These are phyloP conservation scores for Phaeosphaeria sp. DNA, from an alignment of 2,329 filamentous ascomycete genomes.

Conservation along the genomic window DNA sequence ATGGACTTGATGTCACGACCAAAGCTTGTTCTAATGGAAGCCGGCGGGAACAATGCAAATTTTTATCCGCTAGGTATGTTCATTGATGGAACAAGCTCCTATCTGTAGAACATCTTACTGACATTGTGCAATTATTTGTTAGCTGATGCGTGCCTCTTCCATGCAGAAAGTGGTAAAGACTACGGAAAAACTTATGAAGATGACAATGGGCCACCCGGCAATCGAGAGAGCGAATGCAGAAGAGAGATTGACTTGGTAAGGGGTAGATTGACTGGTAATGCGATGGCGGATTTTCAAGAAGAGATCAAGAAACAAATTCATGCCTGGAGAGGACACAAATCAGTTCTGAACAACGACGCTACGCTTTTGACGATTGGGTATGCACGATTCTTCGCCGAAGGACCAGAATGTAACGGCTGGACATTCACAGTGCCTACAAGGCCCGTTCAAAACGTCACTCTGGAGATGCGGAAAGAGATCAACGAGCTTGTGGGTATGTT, in stretches of 20 bases:
- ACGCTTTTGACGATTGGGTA: conserved; percentile 8
- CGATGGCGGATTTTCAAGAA: neutral
- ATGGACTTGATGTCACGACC: conserved; percentile 11
- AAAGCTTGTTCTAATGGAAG: conserved; percentile 14
- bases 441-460: conserved; percentile 2
- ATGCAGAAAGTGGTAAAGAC: neutral
- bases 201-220: neutral
- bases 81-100: no score
- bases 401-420: conserved; percentile 3
- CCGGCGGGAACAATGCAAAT: conserved; percentile 14
- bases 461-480: conserved; percentile 6
- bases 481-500: conserved; percentile 8
- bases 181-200: conserved; percentile 11
- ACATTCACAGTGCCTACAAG: no score
- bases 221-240: conserved; percentile 3
- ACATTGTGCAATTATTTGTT: no score
- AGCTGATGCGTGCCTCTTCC: conserved; percentile 14
- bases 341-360: conserved; percentile 5
- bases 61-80: conserved; percentile 16
- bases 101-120: no score
- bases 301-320: neutral
- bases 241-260: conserved; percentile 8
- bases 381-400: conserved; percentile 6
- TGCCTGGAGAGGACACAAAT: conserved; percentile 8
- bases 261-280: neutral